Evolutionary conservation across 345 rosid genomes (phyloP), one percentile per base, ranked within the genome.

Genomic region (Eutrema yunnanense): DNA sequence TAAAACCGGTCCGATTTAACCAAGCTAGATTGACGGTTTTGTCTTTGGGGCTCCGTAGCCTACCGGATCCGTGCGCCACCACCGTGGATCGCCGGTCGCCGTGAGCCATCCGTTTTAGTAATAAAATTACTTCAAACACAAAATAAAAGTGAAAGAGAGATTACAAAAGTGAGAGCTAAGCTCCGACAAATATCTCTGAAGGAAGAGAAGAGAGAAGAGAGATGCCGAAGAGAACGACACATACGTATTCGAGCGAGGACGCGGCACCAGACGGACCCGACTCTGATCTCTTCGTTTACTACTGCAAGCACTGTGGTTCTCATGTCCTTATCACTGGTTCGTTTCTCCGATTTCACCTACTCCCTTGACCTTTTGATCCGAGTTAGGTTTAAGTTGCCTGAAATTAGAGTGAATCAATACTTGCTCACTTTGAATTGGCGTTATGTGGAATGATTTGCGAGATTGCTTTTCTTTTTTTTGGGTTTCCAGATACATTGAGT

Each of bases 171-270:
- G 27, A 49, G 27, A 50, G 43, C 54, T 14, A 32, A 32, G 71
- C 36, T 55, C 12, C 6, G 49, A 27, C 12, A 8, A 40, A 40
- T 12, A 5, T 6, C 2, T n/a, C 8, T 32, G 57, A 61, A 52
- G 67, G 57, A 61, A 52, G 67, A 16, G 60, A 51, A 51, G 34
- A 41, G 57, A 27, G 64, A 63, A 36, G 70, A 55, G 79, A 71
- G 61, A 96, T 96, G 99, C 99, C 99, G 80, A 96, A 96, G 87
- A 84, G 99, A 79, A 96, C 98, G 54, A 92, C 99, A 3, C 99
- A 92, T 80, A 96, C 99, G 14, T 96, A 96, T 82, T 96, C 99
- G 22, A 96, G 98, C 91, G 98, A 96, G 71, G 98, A 96, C 81
- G 99, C 99, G 8, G 92, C 88, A 51, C 98, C 97, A 0, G 99